Base-by-base conservation (phyloP, 2,329 filamentous ascomycete species). In the Curvularia eragrostidis region DNA sequence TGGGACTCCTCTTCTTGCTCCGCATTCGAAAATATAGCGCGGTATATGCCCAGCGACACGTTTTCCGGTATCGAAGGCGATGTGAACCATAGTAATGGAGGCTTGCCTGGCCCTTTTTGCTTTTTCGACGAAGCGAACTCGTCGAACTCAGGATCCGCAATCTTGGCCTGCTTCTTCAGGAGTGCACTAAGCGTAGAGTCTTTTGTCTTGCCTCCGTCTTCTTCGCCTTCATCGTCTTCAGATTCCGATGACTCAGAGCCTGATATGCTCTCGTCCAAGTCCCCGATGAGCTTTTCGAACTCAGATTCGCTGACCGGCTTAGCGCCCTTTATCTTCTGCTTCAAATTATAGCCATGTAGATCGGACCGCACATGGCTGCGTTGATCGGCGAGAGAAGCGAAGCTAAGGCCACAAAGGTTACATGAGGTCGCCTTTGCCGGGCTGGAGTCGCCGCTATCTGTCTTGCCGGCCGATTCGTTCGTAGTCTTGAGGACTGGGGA, bases 331-430 rank as follows among this genome's bases (percentile, higher is more conserved):
- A 97, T 80, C 80, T 91, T 96, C 74, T 94, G 91, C 78, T 97
- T 98, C 60, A 98, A 79, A 74, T 99, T 99, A 79, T 97, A 99
- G 64, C 89, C 86, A 76, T 99, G 95, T 48, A 96, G 83, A 71
- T 99, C 95, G 9, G 94, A 97, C 69, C 91, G 90, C 56, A 91
- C 87, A 77, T 99, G 95, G 58, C 87, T 85, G 60, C 91, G 86
- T 74, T 98, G 94, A 61, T 98, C 94, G 59, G 87, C 83, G 7
- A 96, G 83, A 9, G 84, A 89, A 30, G 83, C 72, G 69, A 96
- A 97, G 5, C 84, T 81, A 36, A 93, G 83, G 38, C 84, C 82
- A 78, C 95, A 99, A 4, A 98, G 83, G 1, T 89, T 87, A 75
- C 95, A 99, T 13, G 91, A 85, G 57, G 91, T 93, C 9, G 87